Base-by-base conservation (phyloP, 441 rosid species). In the Populus hybrid region DNA sequence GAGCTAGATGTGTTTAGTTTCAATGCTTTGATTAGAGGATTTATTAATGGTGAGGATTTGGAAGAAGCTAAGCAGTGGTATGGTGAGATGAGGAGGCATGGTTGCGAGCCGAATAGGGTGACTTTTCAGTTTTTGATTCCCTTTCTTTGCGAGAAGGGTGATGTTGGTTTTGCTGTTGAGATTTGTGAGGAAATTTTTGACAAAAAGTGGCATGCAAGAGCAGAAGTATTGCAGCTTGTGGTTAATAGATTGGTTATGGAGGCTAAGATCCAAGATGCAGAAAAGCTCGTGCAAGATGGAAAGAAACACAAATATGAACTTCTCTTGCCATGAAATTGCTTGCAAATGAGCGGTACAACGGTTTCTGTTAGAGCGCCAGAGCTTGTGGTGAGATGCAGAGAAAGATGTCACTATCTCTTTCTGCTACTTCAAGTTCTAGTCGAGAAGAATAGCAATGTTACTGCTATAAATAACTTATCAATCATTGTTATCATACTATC, bases 1-100 rank as follows among this genome's bases (percentile, higher is more conserved):
- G 74, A 76, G 69, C 87, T 86, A 0, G 91, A 93, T 59, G 81
- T 79, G 11, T 85, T 83, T 79, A 85, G 90, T 66, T 84, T 75
- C 77, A 85, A 85, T 80, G 69, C 81, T 75, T 69, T 93, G 88
- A 76, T 91, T 9, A 87, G 67, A 79, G 93, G 90, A n/a, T 87
- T 35, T 74, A 80, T 84, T 4, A 75, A 73, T 23, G 87, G 82
- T 36, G 90, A 81, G 1, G 81, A 87, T 32, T 64, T 88, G 76
- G 86, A 87, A 16, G 89, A 87, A 78, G 94, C 88, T 70, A 89
- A 82, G 79, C 23, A 21, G 19, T 90, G 91, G 91, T 89, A 86
- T 81, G 36, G 50, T 26, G 84, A 87, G 46, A 74, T 90, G 7
- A 74, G 73, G 84, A 78, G 79, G 73, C 86, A 81, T 57, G 86